phyloP scores from a whole-genome alignment of 805 yeast genomes.

The Kodamaea sagamina region DNA sequence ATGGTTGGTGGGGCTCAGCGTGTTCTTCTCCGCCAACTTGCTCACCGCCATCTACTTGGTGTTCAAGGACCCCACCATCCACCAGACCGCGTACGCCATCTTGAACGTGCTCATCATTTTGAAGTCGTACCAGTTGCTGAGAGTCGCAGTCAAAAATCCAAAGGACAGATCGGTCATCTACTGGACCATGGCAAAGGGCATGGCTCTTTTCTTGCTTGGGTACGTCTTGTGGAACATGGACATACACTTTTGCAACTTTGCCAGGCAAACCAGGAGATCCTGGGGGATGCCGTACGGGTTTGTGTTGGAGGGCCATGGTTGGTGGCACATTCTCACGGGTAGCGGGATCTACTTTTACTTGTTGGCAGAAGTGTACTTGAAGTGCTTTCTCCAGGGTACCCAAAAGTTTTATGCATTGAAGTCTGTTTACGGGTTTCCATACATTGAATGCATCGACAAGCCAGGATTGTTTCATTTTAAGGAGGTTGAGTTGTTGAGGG shows the following conservation, averaged over 20 bases:
- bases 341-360: slow-evolving; percentile 85
- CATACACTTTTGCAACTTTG: slow-evolving; percentile 68
- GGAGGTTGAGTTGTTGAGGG: slow-evolving; percentile 21
- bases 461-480: slow-evolving; percentile 26
- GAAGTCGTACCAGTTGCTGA: slow-evolving; percentile 56
- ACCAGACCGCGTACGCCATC: slow-evolving; percentile 81
- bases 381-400: slow-evolving; percentile 63
- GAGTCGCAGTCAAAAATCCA: slow-evolving; percentile 52
- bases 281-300: slow-evolving; percentile 85
- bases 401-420: slow-evolving; percentile 56
- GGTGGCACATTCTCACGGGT: slow-evolving; percentile 95
- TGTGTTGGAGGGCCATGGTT: slow-evolving; percentile 87
- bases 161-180: slow-evolving; percentile 51
- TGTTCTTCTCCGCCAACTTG: slow-evolving; percentile 54
- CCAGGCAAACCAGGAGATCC: slow-evolving; percentile 59
- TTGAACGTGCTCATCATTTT: slow-evolving; percentile 73
- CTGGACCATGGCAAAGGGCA: slow-evolving; percentile 59
- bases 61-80: slow-evolving; percentile 81
- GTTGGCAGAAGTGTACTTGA: slow-evolving; percentile 72
- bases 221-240: slow-evolving; percentile 89
- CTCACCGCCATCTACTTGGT: slow-evolving; percentile 74
- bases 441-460: slow-evolving; percentile 20
- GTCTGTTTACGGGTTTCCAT: slow-evolving; percentile 54
- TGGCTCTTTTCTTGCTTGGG: slow-evolving; percentile 66
- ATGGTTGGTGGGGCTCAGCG: slow-evolving; percentile 46